Percentiles rank a stretch among this genome's conserved stretches.
phyloP scores from a whole-genome alignment of 441 rosid species.

The Croton laevigatus region DNA sequence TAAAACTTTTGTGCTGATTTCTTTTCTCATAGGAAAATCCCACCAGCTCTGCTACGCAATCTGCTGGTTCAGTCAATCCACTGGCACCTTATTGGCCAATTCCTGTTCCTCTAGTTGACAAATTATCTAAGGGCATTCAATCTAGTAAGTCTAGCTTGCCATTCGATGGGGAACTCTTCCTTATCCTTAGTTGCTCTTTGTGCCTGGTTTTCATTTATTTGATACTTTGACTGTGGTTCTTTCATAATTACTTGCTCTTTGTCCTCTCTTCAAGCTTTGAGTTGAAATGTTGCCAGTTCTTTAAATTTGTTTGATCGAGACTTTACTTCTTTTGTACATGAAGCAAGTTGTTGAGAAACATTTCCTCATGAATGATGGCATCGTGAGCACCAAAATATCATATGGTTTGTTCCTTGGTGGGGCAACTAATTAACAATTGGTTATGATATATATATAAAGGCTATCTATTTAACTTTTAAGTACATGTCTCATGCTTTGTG shows the following conservation, averaged over 20 bases:
- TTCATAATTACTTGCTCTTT: conserved; percentile 7
- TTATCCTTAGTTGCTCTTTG: not conserved
- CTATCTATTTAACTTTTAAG: not conserved
- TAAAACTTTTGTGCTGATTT: not conserved
- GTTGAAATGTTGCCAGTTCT: not conserved
- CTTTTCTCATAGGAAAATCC: conserved; percentile 34
- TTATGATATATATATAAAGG: not conserved
- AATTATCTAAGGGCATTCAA: conserved; percentile 35
- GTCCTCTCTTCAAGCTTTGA: conserved; percentile 10
- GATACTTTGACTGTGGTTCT: conserved; percentile 9
- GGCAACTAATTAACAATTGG: not conserved
- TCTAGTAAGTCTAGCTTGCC: conserved; percentile 29
- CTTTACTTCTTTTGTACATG: not conserved
- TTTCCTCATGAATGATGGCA: not conserved
- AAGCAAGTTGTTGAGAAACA: not conserved
- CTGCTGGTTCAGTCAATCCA: conserved; percentile 37
- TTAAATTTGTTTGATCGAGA: conserved; percentile 1
- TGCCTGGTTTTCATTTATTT: conserved; percentile 6
- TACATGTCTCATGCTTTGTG: conserved; percentile 1
- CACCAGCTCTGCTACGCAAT: conserved; percentile 31
- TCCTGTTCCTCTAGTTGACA: conserved; percentile 29
- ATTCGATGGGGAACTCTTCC: conserved; percentile 3
- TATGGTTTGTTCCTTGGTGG: not conserved
- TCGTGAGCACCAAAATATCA: not conserved
- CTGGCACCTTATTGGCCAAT: conserved; percentile 21